Conservation (phyloP, 345 rosid genomes). For the Turnera subulata region DNA sequence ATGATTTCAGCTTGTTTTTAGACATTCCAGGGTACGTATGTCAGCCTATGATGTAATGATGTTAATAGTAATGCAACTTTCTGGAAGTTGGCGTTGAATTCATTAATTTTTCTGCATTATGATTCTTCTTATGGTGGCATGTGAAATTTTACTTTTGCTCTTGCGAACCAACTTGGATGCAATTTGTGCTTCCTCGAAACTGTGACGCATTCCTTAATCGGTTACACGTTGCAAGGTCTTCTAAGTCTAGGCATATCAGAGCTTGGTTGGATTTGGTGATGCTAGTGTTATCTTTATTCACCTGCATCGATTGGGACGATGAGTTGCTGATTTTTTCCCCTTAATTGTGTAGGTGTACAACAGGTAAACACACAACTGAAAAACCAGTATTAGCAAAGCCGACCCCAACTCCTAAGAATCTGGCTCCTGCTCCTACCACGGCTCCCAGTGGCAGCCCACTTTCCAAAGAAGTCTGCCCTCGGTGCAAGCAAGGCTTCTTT, state of each 20-base stretch:
- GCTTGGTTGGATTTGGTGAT: not conserved
- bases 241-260: not conserved
- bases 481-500: slow-evolving; percentile 95
- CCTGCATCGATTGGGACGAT: not conserved
- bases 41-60: not conserved
- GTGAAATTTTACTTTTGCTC: too few relatives aligned
- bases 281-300: not conserved
- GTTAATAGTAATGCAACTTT: too few relatives aligned
- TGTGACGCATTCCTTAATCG: too few relatives aligned
- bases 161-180: too few relatives aligned
- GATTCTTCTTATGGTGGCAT: too few relatives aligned
- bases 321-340: slow-evolving; percentile 12
- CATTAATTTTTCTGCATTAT: too few relatives aligned
- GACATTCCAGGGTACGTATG: slow-evolving; percentile 83
- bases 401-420: slow-evolving; percentile 31
- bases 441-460: slow-evolving; percentile 33
- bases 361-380: slow-evolving; percentile 88
- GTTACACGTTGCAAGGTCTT: not conserved
- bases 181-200: too few relatives aligned
- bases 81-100: too few relatives aligned
- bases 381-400: slow-evolving; percentile 65
- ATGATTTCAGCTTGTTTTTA: slow-evolving; percentile 77
- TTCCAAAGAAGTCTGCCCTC: slow-evolving; percentile 61
- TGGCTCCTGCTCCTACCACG: slow-evolving; percentile 29
- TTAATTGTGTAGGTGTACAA: slow-evolving; percentile 70